Conservation (phyloP, 352 stramenopile species). For the Globisporangium cystogenes region DNA sequence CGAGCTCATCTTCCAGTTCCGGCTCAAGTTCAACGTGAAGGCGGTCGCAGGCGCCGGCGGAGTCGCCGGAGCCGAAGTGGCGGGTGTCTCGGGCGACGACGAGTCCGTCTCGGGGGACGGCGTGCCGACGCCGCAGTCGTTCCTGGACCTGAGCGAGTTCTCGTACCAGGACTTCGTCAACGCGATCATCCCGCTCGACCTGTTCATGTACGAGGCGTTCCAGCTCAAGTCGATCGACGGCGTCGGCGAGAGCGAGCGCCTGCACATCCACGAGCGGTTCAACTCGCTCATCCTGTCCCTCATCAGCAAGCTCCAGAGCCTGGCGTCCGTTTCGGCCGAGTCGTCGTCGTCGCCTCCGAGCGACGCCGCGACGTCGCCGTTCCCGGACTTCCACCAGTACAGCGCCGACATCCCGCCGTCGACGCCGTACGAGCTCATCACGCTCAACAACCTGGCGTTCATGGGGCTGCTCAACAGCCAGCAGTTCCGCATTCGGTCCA, state of each 20-base stretch:
- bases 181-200: conserved; percentile 35
- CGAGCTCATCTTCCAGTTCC: conserved; percentile 40
- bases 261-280: conserved; percentile 34
- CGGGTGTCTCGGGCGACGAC: background rate
- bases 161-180: conserved; percentile 50
- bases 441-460: conserved; percentile 38
- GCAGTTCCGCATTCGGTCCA: conserved; percentile 31
- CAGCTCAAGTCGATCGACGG: conserved; percentile 42
- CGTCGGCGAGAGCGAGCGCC: conserved; percentile 28
- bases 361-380: conserved; percentile 6
- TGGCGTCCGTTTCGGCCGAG: conserved; percentile 29
- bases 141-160: conserved; percentile 32
- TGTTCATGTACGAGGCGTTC: conserved; percentile 60
- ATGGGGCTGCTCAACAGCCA: conserved; percentile 50
- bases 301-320: conserved; percentile 31
- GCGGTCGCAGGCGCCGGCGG: background rate
- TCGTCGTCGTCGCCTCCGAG: conserved; percentile 15
- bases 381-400: conserved; percentile 37
- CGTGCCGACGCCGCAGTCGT: conserved; percentile 2
- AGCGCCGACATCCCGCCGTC: conserved; percentile 35
- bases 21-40: conserved; percentile 51
- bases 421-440: conserved; percentile 48
- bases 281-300: conserved; percentile 30
- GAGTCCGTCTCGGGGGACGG: background rate
- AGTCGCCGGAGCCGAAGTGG: background rate